These are phyloP conservation scores for Drechslerella dactyloides DNA, from an alignment of 2,329 filamentous ascomycete genomes.

Conservation along the genomic window DNA sequence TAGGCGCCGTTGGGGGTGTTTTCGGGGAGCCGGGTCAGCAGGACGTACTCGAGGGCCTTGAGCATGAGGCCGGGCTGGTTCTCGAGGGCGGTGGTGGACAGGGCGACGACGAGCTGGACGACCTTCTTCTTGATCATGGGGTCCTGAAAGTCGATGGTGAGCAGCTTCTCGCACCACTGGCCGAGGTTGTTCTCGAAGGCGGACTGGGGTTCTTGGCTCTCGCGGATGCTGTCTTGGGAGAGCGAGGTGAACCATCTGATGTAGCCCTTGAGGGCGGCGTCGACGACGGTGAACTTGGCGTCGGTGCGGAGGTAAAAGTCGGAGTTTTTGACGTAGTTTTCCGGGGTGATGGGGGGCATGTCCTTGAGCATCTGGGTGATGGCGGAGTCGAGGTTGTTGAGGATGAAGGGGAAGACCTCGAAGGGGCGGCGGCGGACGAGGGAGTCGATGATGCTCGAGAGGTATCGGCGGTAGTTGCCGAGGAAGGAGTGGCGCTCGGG, in stretches of 20 bases:
- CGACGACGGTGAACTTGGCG: slow-evolving; percentile 85
- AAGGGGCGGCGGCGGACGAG: slow-evolving; percentile 81
- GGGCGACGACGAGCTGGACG: slow-evolving; percentile 80
- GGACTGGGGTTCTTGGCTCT: slow-evolving; percentile 62
- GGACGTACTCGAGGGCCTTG: slow-evolving; percentile 79
- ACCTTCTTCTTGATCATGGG: slow-evolving; percentile 82
- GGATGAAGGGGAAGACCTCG: slow-evolving; percentile 85
- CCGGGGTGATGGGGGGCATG: slow-evolving; percentile 69
- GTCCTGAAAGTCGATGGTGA: slow-evolving; percentile 77
- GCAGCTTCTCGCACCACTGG: slow-evolving; percentile 73
- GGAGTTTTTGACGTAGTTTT: slow-evolving; percentile 72
- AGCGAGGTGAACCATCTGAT: slow-evolving; percentile 71
- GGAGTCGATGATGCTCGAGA: slow-evolving; percentile 81
- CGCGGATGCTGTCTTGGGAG: slow-evolving; percentile 29
- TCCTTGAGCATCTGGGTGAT: slow-evolving; percentile 77
- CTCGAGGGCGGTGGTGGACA: slow-evolving; percentile 80
- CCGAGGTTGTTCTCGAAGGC: slow-evolving; percentile 70
- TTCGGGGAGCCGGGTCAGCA: slow-evolving; percentile 79
- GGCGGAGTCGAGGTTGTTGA: slow-evolving; percentile 76
- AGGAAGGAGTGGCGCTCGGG: slow-evolving; percentile 94
- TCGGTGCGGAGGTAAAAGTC: slow-evolving; percentile 79
- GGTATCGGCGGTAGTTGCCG: slow-evolving; percentile 92
- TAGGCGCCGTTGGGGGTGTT: slow-evolving; percentile 74
- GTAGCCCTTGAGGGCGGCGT: slow-evolving; percentile 86
- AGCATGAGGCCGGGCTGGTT: slow-evolving; percentile 81